Evolutionary conservation across 345 rosid genomes (phyloP), one percentile per base, ranked within the genome.

Genomic region (Erysimum cheiranthoides): DNA sequence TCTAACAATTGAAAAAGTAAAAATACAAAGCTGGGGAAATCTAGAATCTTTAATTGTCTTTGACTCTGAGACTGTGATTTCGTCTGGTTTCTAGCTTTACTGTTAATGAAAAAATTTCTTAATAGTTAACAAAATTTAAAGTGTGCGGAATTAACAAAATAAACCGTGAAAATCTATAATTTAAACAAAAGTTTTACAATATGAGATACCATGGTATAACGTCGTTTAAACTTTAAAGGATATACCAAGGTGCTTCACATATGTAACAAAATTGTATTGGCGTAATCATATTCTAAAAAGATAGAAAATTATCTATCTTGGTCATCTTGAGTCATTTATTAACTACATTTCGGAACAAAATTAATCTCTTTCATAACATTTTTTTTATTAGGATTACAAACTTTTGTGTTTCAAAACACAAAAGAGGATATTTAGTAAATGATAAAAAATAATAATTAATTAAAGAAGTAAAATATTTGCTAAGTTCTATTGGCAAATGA

Each of bases 1-100:
- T 42, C 38, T 18, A 14, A 21, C 7, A 28, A 11, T 11, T 8
- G 43, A 73, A 30, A 54, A 56, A n/a, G 38, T 58, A 57, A 52
- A 31, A 42, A n/a, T 18, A 59, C 14, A 57, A 38, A 74, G 43
- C 18, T n/a, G 4, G 13, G 32, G 1, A 67, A 58, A 13, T 74
- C 31, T 16, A 45, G 11, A 43, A 35, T 53, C 2, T 14, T 28
- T 28, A 2, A 9, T 31, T 18, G 10, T 62, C 3, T 17, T 73
- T 18, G 43, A 46, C 56, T 30, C 10, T 38, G 52, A 70, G 47
- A 59, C 36, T 30, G 27, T 45, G 35, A 21, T 64, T 42, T 62
- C 52, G 43, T 62, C 61, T 36, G 10, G 66, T 74, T 74, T 74
- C 25, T 66, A 58, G 73, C 43, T 74, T 36, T 35, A 58, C 61